These are phyloP conservation scores for Blastomyces silverae DNA, from an alignment of 2,329 filamentous ascomycete genomes.

Conservation along the genomic window DNA sequence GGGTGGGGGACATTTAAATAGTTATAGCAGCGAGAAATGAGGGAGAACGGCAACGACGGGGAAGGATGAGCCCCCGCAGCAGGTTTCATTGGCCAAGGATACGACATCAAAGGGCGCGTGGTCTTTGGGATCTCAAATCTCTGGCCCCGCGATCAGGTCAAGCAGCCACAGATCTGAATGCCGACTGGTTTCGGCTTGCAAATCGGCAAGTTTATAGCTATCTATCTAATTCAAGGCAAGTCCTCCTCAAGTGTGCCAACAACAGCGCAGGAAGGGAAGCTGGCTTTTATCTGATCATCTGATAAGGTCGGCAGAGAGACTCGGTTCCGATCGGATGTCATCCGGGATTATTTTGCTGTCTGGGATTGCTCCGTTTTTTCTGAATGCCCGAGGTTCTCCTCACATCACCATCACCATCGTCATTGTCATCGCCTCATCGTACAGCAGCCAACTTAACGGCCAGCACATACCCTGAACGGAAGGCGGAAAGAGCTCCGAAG, in stretches of 20 bases:
- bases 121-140: background rate
- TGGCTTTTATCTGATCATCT: constrained; percentile 7
- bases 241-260: no score
- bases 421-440: no score
- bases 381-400: background rate
- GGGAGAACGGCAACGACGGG: background rate
- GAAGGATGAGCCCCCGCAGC: background rate
- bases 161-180: background rate
- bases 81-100: background rate
- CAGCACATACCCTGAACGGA: no score
- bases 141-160: background rate
- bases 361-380: no score
- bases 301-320: background rate
- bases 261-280: background rate
- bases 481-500: no score
- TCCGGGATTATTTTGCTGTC: background rate
- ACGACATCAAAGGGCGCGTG: background rate
- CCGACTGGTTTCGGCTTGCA: constrained; percentile 1
- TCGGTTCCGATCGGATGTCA: background rate
- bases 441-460: no score
- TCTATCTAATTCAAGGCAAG: background rate
- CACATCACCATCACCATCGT: background rate
- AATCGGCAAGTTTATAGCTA: constrained; percentile 1
- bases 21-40: background rate
- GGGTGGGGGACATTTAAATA: background rate